Evolutionary conservation across 345 rosid species (phyloP), one percentile per base, ranked within the genome.

Genomic region (Dipteronia sinensis): DNA sequence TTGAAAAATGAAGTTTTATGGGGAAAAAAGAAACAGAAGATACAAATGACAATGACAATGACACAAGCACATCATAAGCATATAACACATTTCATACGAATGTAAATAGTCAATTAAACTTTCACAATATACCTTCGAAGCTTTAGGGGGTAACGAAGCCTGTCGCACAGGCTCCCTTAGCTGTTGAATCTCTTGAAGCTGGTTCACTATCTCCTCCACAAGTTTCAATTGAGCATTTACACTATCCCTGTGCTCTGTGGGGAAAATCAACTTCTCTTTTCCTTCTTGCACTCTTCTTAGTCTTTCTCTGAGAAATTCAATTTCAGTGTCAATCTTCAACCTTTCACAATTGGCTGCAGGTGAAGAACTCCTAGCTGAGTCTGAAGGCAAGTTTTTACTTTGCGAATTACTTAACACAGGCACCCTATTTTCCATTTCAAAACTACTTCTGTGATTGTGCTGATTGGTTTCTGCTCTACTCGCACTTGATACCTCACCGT

Each of bases 231-330:
- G 85, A 72, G 67, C 53, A 51, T 76, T 79, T 49, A 85, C 84
- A 69, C 78, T 84, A 65, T 83, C 88, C 81, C 81, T 76, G 65
- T 80, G 79, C 75, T 84, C 88, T 2, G 78, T 64, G 65, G 87
- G 81, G 59, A 71, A 69, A 22, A 75, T 85, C 67, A 84, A 74
- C 81, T 88, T 83, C 75, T 83, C 90, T 75, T 88, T 83, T 20
- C 72, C 87, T 58, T 78, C 90, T 77, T 84, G 87, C 25, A 87
- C 83, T n/a, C 77, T 72, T 66, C 80, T 81, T 46, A 86, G 68
- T 83, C 85, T 86, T 56, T 88, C 87, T 79, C 84, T 83, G 10
- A 91, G 87, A 82, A 85, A 79, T 74, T 86, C 89, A 56, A 90
- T 88, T 84, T 87, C 94, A 63, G 67, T 71, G 75, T 86, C 96